Conservation (phyloP, 169 alveolate species). For the Cryptosporidium canis region DNA sequence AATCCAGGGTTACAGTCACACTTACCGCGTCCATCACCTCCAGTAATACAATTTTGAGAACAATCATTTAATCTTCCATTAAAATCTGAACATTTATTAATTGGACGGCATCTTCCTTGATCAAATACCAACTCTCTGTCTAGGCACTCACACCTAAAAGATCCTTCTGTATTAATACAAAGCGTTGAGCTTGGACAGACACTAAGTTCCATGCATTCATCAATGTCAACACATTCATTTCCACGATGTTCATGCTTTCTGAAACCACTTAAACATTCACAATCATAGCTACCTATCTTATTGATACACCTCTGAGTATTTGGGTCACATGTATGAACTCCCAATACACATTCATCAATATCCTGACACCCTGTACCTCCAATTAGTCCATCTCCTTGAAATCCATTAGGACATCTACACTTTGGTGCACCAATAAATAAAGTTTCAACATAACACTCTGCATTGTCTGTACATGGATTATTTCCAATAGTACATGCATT, state of each 20-base stretch:
- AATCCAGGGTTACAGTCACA: conserved; percentile 75
- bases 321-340: conserved; percentile 70
- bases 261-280: conserved; percentile 74
- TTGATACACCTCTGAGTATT: conserved; percentile 73
- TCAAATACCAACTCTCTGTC: conserved; percentile 72
- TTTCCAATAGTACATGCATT: conserved; percentile 72
- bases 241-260: conserved; percentile 72
- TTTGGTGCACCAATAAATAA: conserved; percentile 75
- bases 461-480: conserved; percentile 64
- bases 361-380: conserved; percentile 76
- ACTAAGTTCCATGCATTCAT: conserved; percentile 76
- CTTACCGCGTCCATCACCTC: conserved; percentile 70
- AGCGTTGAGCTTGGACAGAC: conserved; percentile 73
- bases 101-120: conserved; percentile 75
- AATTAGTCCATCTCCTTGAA: conserved; percentile 74
- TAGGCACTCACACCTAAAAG: conserved; percentile 75
- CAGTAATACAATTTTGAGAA: conserved; percentile 73
- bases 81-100: conserved; percentile 75
- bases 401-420: conserved; percentile 76
- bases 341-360: conserved; percentile 75
- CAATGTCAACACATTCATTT: conserved; percentile 74
- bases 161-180: conserved; percentile 76
- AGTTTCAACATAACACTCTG: conserved; percentile 68
- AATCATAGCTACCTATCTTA: conserved; percentile 74
- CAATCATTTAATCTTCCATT: conserved; percentile 77